phyloP scores from a whole-genome alignment of 345 rosid species.

The Eucalyptus pumila region DNA sequence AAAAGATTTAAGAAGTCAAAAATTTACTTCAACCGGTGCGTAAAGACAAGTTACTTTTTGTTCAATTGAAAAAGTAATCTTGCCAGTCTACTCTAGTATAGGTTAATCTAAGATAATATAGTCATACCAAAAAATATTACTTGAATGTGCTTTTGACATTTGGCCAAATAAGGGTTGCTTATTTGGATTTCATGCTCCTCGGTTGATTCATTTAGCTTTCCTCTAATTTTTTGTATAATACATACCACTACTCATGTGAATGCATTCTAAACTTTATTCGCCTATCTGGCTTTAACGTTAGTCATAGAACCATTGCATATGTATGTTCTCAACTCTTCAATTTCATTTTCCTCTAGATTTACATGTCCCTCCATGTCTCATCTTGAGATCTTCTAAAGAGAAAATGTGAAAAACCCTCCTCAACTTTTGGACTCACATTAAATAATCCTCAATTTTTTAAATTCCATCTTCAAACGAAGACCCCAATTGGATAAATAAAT shows the following conservation, averaged over 20 bases:
- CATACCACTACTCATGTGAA: background rate
- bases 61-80: background rate
- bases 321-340: background rate
- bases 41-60: background rate
- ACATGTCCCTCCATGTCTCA: background rate
- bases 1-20: background rate
- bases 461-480: background rate
- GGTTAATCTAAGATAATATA: background rate
- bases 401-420: background rate
- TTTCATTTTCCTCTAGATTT: background rate
- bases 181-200: background rate
- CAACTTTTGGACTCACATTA: background rate
- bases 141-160: background rate
- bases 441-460: background rate
- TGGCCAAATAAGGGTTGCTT: background rate
- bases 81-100: background rate
- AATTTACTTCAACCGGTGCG: background rate
- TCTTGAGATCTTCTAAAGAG: background rate
- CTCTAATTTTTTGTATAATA: background rate
- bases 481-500: background rate
- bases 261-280: background rate
- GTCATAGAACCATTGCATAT: background rate
- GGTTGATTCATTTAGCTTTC: background rate
- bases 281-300: background rate
- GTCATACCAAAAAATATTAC: background rate